Conservation (phyloP, 2,329 filamentous ascomycete species). For the Exserohilum rostratum region DNA sequence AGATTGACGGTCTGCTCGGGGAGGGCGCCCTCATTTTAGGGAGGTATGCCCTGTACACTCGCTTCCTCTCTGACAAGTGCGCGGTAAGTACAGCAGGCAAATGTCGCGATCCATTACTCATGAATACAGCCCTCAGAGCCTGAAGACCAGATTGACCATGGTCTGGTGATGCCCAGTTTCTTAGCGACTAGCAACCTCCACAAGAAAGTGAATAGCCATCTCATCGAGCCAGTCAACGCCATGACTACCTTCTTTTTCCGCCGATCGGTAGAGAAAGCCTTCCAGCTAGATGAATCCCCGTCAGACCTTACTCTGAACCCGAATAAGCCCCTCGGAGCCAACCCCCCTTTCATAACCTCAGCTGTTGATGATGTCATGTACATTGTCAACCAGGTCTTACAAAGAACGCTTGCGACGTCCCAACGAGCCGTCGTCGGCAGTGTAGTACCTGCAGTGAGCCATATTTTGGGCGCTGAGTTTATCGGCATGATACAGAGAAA, state of each 20-base stretch:
- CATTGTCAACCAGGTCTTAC: conserved; percentile 90
- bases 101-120: conserved; percentile 19
- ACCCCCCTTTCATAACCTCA: conserved; percentile 89
- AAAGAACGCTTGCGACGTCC: conserved; percentile 84
- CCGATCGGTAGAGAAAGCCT: conserved; percentile 94
- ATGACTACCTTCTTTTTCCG: conserved; percentile 98
- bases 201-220: conserved; percentile 75
- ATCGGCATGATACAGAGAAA: conserved; percentile 96
- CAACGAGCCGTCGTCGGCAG: conserved; percentile 78
- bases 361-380: conserved; percentile 99
- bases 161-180: conserved; percentile 72
- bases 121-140: conserved; percentile 34
- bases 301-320: conserved; percentile 77
- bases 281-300: conserved; percentile 92
- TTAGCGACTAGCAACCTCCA: conserved; percentile 78
- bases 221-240: conserved; percentile 81
- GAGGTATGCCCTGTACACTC: conserved; percentile 88
- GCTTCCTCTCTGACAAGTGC: conserved; percentile 87
- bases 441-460: conserved; percentile 77
- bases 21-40: conserved; percentile 93
- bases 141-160: conserved; percentile 62
- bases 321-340: conserved; percentile 72
- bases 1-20: conserved; percentile 83
- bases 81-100: conserved; percentile 61
- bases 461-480: conserved; percentile 86